Percentiles rank a stretch among this genome's conserved stretches.
These are phyloP conservation scores for Salvia sclarea DNA, from an alignment of 305 asterid species.

Conservation along the genomic window DNA sequence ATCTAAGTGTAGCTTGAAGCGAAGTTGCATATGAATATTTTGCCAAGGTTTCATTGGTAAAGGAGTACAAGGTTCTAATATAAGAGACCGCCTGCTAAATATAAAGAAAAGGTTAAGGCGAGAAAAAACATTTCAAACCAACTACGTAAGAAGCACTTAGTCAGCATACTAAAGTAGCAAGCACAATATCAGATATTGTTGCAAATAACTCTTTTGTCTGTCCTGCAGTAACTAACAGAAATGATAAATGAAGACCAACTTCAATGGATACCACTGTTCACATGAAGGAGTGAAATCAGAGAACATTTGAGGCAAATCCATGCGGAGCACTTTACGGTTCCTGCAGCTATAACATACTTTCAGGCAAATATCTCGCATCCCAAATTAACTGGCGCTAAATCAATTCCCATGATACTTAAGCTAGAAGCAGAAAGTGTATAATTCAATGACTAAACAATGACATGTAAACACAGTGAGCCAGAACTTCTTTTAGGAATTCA, in stretches of 20 bases:
- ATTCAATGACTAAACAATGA: constrained; percentile 21
- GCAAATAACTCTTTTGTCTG: background rate
- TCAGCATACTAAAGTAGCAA: constrained; percentile 29
- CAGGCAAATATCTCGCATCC: background rate
- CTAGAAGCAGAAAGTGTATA: background rate
- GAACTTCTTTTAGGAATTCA: constrained; percentile 19
- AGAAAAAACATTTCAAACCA: constrained; percentile 4
- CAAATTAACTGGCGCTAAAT: background rate
- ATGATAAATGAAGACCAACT: background rate
- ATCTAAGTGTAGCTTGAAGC: constrained; percentile 96
- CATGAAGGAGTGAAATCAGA: constrained; percentile 5
- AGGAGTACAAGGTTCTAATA: constrained; percentile 87
- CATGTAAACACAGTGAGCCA: background rate
- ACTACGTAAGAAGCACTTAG: constrained; percentile 30
- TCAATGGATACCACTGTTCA: constrained; percentile 4
- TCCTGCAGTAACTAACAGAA: constrained; percentile 21
- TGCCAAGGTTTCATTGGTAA: constrained; percentile 95
- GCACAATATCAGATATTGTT: constrained; percentile 1
- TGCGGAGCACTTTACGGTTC: constrained; percentile 14
- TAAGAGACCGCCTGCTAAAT: constrained; percentile 90
- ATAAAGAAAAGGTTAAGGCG: background rate
- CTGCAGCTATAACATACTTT: constrained; percentile 5
- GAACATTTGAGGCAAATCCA: background rate
- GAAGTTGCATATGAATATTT: constrained; percentile 99
- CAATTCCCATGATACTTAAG: constrained; percentile 9